These are phyloP conservation scores for Penicillium manginii DNA, from an alignment of 495 filamentous ascomycete genomes.

Conservation along the genomic window DNA sequence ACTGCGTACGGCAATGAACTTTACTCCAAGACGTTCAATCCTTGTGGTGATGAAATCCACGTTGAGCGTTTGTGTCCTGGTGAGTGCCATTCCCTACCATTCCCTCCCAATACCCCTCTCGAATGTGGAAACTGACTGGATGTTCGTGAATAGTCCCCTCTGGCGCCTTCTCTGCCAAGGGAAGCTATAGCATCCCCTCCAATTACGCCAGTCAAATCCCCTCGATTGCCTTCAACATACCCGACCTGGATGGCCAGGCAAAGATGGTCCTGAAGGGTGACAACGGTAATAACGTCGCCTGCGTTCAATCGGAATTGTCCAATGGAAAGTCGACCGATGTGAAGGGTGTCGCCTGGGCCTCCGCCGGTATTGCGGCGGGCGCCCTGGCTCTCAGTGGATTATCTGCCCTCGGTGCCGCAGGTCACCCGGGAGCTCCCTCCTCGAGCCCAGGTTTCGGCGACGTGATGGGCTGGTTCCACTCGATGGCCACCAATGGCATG, in stretches of 20 bases:
- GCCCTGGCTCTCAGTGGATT: slow-evolving; percentile 76
- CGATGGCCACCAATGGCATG: slow-evolving; percentile 95
- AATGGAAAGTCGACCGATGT: slow-evolving; percentile 84
- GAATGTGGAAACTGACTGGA: neutral
- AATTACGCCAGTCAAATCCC: slow-evolving; percentile 77
- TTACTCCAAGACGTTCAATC: slow-evolving; percentile 80
- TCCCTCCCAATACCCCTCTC: neutral
- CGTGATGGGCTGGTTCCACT: slow-evolving; percentile 89
- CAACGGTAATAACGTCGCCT: slow-evolving; percentile 70
- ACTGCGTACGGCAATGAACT: slow-evolving; percentile 85
- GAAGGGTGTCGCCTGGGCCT: slow-evolving; percentile 79
- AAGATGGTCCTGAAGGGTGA: slow-evolving; percentile 72
- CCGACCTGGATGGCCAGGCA: slow-evolving; percentile 87
- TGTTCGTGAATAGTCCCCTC: slow-evolving; percentile 60
- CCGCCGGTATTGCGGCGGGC: slow-evolving; percentile 84
- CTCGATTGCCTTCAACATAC: slow-evolving; percentile 86
- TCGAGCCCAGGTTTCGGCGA: slow-evolving; percentile 85
- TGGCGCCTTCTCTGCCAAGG: slow-evolving; percentile 73
- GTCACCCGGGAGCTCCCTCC: slow-evolving; percentile 64
- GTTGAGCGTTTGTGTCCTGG: slow-evolving; percentile 81
- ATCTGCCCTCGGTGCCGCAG: slow-evolving; percentile 68
- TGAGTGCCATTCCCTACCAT: slow-evolving; percentile 43
- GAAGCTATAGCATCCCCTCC: slow-evolving; percentile 68
- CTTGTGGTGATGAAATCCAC: slow-evolving; percentile 68
- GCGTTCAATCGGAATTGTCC: slow-evolving; percentile 76